Percentiles rank a stretch among this genome's conserved stretches.
Conservation (phyloP, 139 green algal genomes). For the Chlorella sp. region DNA sequence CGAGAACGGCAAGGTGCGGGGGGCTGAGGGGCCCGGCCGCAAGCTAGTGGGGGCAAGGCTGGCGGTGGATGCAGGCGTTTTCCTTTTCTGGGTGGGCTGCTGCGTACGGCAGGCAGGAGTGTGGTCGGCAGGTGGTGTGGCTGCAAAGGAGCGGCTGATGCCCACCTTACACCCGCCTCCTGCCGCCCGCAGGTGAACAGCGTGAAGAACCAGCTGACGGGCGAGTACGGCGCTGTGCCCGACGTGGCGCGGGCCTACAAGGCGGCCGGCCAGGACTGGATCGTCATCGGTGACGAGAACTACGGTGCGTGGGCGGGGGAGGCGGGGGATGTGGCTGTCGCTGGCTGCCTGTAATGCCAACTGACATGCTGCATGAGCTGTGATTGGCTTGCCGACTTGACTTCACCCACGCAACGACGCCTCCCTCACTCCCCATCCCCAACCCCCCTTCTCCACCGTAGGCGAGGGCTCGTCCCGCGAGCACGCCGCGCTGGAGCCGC, state of each 20-base stretch:
- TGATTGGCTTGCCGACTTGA: too few relatives aligned
- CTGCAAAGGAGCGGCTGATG: neutral
- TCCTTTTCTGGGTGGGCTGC: too few relatives aligned
- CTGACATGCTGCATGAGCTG: too few relatives aligned
- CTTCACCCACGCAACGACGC: too few relatives aligned
- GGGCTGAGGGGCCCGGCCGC: too few relatives aligned
- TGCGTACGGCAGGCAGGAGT: neutral
- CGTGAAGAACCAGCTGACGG: slow-evolving; percentile 71
- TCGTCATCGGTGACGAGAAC: slow-evolving; percentile 95
- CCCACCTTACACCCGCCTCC: neutral
- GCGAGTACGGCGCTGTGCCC: slow-evolving; percentile 72
- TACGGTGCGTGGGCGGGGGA: slow-evolving; percentile 56
- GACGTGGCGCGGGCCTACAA: slow-evolving; percentile 87
- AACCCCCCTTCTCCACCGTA: neutral
- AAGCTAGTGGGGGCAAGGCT: neutral
- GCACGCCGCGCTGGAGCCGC: slow-evolving; percentile 94
- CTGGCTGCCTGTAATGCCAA: too few relatives aligned
- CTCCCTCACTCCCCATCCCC: neutral
- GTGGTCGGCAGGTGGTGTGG: neutral
- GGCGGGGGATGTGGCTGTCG: neutral
- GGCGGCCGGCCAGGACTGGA: slow-evolving; percentile 76
- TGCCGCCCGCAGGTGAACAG: slow-evolving; percentile 57
- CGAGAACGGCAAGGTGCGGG: slow-evolving; percentile 85
- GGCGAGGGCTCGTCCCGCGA: slow-evolving; percentile 87
- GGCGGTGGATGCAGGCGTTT: too few relatives aligned